phyloP scores from a whole-genome alignment of 257 asterid species.

The Verbascum thapsus region DNA sequence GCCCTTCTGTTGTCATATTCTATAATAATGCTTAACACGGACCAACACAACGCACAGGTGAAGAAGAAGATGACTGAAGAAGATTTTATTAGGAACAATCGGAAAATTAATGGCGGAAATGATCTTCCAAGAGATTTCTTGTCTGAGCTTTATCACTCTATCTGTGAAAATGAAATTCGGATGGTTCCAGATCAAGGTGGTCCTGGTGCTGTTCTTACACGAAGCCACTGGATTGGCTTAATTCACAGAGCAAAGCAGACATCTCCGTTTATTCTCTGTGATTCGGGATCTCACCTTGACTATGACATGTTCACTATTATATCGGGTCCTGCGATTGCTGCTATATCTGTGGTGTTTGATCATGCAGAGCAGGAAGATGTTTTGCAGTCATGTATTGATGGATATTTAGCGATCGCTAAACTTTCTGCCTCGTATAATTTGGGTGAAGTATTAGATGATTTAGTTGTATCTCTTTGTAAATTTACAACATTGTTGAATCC shows the following conservation, averaged over 20 bases:
- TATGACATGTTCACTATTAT: constrained; percentile 74
- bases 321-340: constrained; percentile 87
- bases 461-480: constrained; percentile 87
- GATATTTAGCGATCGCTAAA: constrained; percentile 79
- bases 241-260: constrained; percentile 70
- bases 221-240: constrained; percentile 90
- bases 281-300: constrained; percentile 67
- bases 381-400: constrained; percentile 72
- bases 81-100: constrained; percentile 86
- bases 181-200: constrained; percentile 77
- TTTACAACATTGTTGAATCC: constrained; percentile 75
- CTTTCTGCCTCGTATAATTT: constrained; percentile 67
- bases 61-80: constrained; percentile 96
- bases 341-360: constrained; percentile 87
- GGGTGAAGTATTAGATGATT: constrained; percentile 74
- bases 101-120: constrained; percentile 84
- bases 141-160: constrained; percentile 79
- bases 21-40: constrained; percentile 87
- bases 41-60: constrained; percentile 91
- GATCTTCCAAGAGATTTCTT: constrained; percentile 91
- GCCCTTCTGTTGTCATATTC: constrained; percentile 88
- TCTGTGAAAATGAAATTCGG: constrained; percentile 83
- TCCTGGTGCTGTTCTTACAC: constrained; percentile 47
- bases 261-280: constrained; percentile 62
- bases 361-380: constrained; percentile 76